Evolutionary conservation across 495 filamentous ascomycete species (phyloP).

Genomic region (Pseudoneurospora amorphoporcata): DNA sequence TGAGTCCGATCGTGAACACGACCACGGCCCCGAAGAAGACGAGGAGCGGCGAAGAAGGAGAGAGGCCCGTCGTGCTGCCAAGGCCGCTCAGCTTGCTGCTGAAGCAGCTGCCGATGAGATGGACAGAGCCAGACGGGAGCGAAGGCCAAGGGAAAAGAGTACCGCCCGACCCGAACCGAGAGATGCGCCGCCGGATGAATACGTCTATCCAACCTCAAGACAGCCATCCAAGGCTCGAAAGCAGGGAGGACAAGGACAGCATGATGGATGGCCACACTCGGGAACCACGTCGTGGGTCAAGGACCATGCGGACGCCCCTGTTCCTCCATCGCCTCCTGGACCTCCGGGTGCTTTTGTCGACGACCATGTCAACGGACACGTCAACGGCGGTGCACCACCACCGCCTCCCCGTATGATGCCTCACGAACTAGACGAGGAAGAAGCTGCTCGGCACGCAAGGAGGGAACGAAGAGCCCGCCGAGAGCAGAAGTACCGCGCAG

Average conservation of each 20-base stretch:
- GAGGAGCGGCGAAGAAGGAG: conserved; percentile 40
- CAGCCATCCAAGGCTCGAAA: conserved; percentile 22
- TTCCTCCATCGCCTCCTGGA: conserved; percentile 27
- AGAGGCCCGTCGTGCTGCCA: conserved; percentile 35
- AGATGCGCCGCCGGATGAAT: conserved; percentile 29
- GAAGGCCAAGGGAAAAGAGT: conserved; percentile 13
- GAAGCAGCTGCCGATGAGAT: background rate
- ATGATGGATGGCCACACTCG: conserved; percentile 41
- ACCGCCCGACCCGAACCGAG: conserved; percentile 13
- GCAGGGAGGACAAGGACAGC: conserved; percentile 21
- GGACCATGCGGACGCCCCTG: conserved; percentile 48
- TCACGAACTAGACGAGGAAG: conserved; percentile 31
- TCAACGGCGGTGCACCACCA: background rate
- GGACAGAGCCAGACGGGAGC: background rate
- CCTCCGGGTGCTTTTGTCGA: conserved; percentile 20
- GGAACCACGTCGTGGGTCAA: conserved; percentile 50
- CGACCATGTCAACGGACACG: conserved; percentile 23
- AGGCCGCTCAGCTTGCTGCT: conserved; percentile 7
- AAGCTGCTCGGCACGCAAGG: conserved; percentile 35
- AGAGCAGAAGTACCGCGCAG: conserved; percentile 30
- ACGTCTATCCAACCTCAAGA: conserved; percentile 30
- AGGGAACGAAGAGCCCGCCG: conserved; percentile 22
- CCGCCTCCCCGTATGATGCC: conserved; percentile 15
- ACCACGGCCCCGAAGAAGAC: conserved; percentile 21
- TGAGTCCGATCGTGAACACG: conserved; percentile 5